Conservation (phyloP, 495 filamentous ascomycete genomes). For the Neurospora terricola region DNA sequence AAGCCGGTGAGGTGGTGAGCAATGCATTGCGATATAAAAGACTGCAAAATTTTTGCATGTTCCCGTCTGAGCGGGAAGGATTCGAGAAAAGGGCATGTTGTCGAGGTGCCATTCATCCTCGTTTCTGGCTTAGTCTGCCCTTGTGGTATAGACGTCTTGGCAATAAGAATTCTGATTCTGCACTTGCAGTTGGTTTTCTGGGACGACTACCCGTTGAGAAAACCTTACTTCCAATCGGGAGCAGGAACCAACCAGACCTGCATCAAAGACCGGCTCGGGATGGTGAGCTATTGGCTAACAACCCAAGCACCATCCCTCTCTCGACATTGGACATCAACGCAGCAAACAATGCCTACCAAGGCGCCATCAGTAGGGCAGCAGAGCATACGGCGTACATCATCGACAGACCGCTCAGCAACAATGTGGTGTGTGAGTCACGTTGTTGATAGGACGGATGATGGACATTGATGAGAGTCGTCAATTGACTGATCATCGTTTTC, state of each 20-base stretch:
- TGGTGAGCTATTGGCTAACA: slow-evolving; percentile 29
- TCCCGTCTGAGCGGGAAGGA: background rate
- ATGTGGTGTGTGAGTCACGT: slow-evolving; percentile 24
- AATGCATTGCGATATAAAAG: background rate
- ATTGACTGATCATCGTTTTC: background rate
- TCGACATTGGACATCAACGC: slow-evolving; percentile 39
- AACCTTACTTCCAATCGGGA: slow-evolving; percentile 25
- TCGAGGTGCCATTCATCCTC: background rate
- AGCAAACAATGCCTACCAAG: slow-evolving; percentile 19
- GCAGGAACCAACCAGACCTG: slow-evolving; percentile 11
- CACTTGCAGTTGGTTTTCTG: background rate
- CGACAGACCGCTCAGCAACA: slow-evolving; percentile 9
- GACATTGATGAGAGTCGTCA: background rate
- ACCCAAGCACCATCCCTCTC: slow-evolving; percentile 16
- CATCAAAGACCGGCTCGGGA: slow-evolving; percentile 22
- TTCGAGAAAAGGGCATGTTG: background rate
- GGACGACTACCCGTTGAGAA: background rate
- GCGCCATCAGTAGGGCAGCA: slow-evolving; percentile 27
- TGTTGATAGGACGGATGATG: background rate
- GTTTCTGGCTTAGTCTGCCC: background rate
- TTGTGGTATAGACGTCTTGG: background rate
- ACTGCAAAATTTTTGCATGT: background rate
- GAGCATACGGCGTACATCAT: slow-evolving; percentile 23
- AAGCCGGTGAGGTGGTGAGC: background rate
- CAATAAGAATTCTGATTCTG: background rate